phyloP scores from a whole-genome alignment of 2,329 filamentous ascomycete genomes.

The Cladorrhinum sp. region DNA sequence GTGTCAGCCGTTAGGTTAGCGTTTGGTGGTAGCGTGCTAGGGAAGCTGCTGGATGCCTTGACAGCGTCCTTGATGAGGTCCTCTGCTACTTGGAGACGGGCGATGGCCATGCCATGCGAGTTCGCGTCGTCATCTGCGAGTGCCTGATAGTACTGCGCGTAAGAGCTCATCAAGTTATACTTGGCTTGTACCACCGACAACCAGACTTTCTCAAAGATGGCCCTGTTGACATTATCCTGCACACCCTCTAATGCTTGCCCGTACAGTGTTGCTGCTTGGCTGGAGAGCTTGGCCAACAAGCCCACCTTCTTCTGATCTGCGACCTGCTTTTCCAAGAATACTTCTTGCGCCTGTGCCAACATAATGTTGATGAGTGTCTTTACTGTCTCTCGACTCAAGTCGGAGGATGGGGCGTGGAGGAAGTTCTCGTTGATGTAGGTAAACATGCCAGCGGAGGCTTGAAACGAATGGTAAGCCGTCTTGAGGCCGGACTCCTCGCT shows the following conservation, averaged over 20 bases:
- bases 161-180: slow-evolving; percentile 74
- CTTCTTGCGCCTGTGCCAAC: slow-evolving; percentile 93
- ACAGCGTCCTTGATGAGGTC: slow-evolving; percentile 73
- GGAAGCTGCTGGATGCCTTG: slow-evolving; percentile 74
- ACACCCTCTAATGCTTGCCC: slow-evolving; percentile 83
- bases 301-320: slow-evolving; percentile 89
- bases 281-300: slow-evolving; percentile 86
- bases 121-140: slow-evolving; percentile 86
- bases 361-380: slow-evolving; percentile 91
- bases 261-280: slow-evolving; percentile 86
- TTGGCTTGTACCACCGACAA: slow-evolving; percentile 80
- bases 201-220: slow-evolving; percentile 94
- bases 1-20: slow-evolving; percentile 84
- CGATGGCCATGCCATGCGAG: slow-evolving; percentile 80
- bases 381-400: slow-evolving; percentile 91
- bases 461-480: slow-evolving; percentile 96
- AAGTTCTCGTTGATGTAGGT: slow-evolving; percentile 99
- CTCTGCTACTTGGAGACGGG: slow-evolving; percentile 79
- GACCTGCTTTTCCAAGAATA: slow-evolving; percentile 95
- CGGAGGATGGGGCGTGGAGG: slow-evolving; percentile 92
- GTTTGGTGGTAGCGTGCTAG: slow-evolving; percentile 70
- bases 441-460: slow-evolving; percentile 98
- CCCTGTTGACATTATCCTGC: slow-evolving; percentile 87
- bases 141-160: slow-evolving; percentile 92
- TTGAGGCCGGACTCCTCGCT: slow-evolving; percentile 91